These are phyloP conservation scores for Ambrosia artemisiifolia DNA, from an alignment of 129 eudicot genomes.

Conservation along the genomic window DNA sequence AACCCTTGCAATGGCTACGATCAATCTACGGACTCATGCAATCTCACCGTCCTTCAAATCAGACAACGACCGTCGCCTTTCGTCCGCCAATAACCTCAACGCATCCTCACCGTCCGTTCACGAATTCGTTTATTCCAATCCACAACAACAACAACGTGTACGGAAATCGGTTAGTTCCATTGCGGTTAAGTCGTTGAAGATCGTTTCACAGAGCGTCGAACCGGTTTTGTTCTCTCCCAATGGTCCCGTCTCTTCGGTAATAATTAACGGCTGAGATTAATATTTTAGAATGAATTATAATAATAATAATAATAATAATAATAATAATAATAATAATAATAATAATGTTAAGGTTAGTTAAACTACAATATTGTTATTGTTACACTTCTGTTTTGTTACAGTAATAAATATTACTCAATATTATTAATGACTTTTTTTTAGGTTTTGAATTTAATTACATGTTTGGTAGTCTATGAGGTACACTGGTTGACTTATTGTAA, in stretches of 20 bases:
- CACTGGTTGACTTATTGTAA: background rate
- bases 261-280: too few species aligned
- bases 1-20: slow-evolving; percentile 41
- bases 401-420: background rate
- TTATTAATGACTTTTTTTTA: background rate
- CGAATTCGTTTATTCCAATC: slow-evolving; percentile 5
- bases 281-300: too few species aligned
- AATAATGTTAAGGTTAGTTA: background rate
- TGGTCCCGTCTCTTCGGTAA: slow-evolving; percentile 37
- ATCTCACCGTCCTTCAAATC: slow-evolving; percentile 37
- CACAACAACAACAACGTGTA: slow-evolving; percentile 1
- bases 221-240: slow-evolving; percentile 32
- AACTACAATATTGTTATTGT: background rate
- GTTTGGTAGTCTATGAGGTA: background rate
- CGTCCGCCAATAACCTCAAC: slow-evolving; percentile 30
- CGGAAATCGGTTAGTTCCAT: slow-evolving; percentile 12
- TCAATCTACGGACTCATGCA: slow-evolving; percentile 35
- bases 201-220: slow-evolving; percentile 33
- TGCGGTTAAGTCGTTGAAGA: slow-evolving; percentile 46
- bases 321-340: too few species aligned
- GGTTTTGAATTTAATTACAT: background rate
- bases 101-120: slow-evolving; percentile 24
- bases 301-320: too few species aligned
- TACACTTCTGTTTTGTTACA: background rate
- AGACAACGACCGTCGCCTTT: slow-evolving; percentile 34